Evolutionary conservation across 257 asterid species (phyloP).

Genomic region (Petrea volubilis): DNA sequence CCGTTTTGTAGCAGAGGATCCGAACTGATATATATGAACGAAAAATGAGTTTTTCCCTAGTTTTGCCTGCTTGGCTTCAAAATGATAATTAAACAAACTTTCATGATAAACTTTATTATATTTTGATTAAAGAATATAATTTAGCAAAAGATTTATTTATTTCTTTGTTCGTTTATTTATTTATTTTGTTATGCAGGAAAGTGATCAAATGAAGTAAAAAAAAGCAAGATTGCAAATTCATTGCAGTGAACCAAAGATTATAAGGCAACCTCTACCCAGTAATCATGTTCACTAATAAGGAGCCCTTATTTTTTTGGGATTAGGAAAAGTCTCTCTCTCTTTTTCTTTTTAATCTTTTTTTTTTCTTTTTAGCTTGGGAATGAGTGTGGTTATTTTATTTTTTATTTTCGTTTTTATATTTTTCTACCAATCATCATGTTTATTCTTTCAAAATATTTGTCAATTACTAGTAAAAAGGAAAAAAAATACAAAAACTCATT

Average conservation of each 20-base stretch:
- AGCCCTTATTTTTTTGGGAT: conserved; percentile 25
- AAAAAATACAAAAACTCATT: too few species aligned
- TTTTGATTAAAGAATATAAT: too few species aligned
- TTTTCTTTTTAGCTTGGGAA: conserved; percentile 17
- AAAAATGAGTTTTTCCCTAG: too few species aligned
- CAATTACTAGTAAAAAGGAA: conserved; percentile 21
- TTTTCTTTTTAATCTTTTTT: conserved; percentile 10
- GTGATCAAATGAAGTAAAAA: conserved; percentile 9
- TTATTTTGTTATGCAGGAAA: conserved; percentile 32
- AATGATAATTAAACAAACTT: too few species aligned
- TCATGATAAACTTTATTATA: too few species aligned
- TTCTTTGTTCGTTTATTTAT: too few species aligned
- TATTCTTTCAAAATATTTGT: conserved; percentile 19
- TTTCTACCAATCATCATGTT: conserved; percentile 29
- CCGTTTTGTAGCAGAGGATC: too few species aligned
- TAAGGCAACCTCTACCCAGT: conserved; percentile 23
- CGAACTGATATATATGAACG: too few species aligned
- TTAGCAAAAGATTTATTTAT: too few species aligned
- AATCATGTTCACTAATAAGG: conserved; percentile 27
- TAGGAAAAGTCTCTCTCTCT: conserved; percentile 5
- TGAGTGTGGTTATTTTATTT: conserved; percentile 30
- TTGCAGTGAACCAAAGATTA: conserved; percentile 35
- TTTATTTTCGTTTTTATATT: not conserved
- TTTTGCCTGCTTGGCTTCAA: too few species aligned
- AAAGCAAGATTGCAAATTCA: conserved; percentile 28